phyloP scores from a whole-genome alignment of 2,329 filamentous ascomycete species.

The Tolypocladium ophioglossoides region DNA sequence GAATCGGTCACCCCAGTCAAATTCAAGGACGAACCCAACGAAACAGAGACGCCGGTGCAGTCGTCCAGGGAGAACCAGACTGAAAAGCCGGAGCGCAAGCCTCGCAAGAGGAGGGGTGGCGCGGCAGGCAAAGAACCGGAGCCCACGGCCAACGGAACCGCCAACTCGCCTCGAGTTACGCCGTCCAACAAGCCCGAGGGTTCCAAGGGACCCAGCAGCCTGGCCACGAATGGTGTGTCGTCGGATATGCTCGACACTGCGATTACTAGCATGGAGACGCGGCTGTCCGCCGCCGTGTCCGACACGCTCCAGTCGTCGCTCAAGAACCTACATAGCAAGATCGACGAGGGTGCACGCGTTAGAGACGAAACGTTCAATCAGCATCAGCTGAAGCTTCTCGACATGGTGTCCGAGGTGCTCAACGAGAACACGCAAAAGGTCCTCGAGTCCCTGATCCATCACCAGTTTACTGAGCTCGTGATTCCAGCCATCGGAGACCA shows the following conservation, averaged over 20 bases:
- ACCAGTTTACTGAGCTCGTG: conserved; percentile 64
- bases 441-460: conserved; percentile 63
- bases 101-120: conserved; percentile 56
- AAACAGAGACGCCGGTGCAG: conserved; percentile 32
- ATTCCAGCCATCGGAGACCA: conserved; percentile 63
- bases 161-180: conserved; percentile 22
- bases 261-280: conserved; percentile 41
- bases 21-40: conserved; percentile 33
- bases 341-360: conserved; percentile 51
- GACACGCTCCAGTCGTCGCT: conserved; percentile 45
- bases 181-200: conserved; percentile 16
- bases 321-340: conserved; percentile 49
- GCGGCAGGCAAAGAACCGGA: conserved; percentile 33
- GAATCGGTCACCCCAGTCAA: conserved; percentile 26
- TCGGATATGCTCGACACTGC: conserved; percentile 41
- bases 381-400: conserved; percentile 43
- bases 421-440: conserved; percentile 59
- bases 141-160: conserved; percentile 29
- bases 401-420: conserved; percentile 49
- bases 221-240: conserved; percentile 19
- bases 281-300: conserved; percentile 38
- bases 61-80: conserved; percentile 26
- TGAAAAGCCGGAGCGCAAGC: conserved; percentile 53
- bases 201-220: conserved; percentile 18
- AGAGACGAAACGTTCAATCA: conserved; percentile 41